phyloP scores from a whole-genome alignment of 2,329 filamentous ascomycete genomes.

The Exophiala calicioides region DNA sequence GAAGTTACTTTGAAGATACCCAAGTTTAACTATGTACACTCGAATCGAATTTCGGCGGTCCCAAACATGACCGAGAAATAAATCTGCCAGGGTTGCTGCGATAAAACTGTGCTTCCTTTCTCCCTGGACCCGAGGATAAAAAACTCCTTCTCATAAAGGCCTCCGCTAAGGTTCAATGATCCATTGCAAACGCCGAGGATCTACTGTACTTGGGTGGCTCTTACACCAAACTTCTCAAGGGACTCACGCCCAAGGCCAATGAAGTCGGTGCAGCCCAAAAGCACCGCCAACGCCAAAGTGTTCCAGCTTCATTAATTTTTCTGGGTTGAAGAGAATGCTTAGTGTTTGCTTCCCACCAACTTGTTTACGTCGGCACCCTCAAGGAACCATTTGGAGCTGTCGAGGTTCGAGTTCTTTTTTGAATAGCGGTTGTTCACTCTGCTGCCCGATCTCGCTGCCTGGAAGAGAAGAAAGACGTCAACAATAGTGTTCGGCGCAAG shows the following conservation, averaged over 20 bases:
- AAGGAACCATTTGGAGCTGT: conserved; percentile 26
- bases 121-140: neutral
- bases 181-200: too few relatives aligned
- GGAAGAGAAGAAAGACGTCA: conserved; percentile 4
- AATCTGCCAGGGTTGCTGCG: neutral
- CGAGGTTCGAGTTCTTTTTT: conserved; percentile 19
- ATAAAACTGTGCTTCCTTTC: neutral
- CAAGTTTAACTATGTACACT: conserved; percentile 12
- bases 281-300: too few relatives aligned
- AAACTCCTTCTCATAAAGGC: neutral
- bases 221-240: too few relatives aligned
- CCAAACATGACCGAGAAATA: conserved; percentile 1
- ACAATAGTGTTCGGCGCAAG: neutral
- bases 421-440: conserved; percentile 21
- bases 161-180: neutral
- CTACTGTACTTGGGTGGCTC: too few relatives aligned
- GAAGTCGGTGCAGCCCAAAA: too few relatives aligned
- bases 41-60: neutral
- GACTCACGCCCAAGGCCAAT: too few relatives aligned
- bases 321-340: neutral
- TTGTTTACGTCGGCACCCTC: conserved; percentile 21
- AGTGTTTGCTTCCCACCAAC: conserved; percentile 7
- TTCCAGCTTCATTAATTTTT: too few relatives aligned
- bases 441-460: conserved; percentile 24
- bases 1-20: conserved; percentile 6